Evolutionary conservation across 1,284 basidiomycete species (phyloP).

Genomic region (Papiliotrema fonsecae): DNA sequence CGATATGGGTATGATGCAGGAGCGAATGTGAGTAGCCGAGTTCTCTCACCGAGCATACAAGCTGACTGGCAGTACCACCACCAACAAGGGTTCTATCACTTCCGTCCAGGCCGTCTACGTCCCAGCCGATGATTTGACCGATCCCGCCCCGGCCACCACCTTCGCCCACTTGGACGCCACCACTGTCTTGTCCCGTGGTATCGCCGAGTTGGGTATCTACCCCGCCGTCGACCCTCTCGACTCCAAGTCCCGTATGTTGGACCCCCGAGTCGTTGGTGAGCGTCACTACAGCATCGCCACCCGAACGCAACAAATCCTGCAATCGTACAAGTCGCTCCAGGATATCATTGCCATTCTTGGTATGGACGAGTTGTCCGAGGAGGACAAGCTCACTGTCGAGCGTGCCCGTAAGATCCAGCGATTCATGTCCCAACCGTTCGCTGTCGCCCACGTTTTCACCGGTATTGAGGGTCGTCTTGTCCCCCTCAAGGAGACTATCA

Average conservation of each 20-base stretch:
- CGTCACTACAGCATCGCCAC: constrained; percentile 96
- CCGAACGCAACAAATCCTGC: constrained; percentile 94
- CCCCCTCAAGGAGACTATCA: constrained; percentile 83
- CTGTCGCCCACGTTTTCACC: constrained; percentile 98
- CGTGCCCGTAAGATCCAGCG: constrained; percentile 62
- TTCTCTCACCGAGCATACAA: too few species aligned
- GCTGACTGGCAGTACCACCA: constrained; percentile 74
- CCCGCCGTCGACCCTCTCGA: constrained; percentile 98
- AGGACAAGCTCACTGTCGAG: constrained; percentile 95
- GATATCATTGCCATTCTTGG: constrained; percentile 66
- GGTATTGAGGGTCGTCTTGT: constrained; percentile 97
- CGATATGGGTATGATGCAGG: constrained; percentile 99
- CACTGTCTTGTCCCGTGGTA: constrained; percentile 96
- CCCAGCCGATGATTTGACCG: constrained; percentile 99
- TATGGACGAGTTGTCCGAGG: constrained; percentile 99
- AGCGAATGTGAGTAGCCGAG: constrained; percentile 67
- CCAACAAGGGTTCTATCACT: constrained; percentile 99
- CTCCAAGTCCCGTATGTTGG: constrained; percentile 99
- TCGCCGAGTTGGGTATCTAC: constrained; percentile 99
- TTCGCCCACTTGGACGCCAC: constrained; percentile 99
- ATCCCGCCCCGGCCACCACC: constrained; percentile 97
- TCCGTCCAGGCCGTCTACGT: constrained; percentile 99
- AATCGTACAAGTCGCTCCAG: constrained; percentile 99
- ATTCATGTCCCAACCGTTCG: constrained; percentile 99
- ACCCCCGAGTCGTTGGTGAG: constrained; percentile 88